A percentile compares a stretch with the other conserved stretches of the same genome.
phyloP scores from a whole-genome alignment of 2,329 filamentous ascomycete species.

The Davidsoniella neocaledoniae region DNA sequence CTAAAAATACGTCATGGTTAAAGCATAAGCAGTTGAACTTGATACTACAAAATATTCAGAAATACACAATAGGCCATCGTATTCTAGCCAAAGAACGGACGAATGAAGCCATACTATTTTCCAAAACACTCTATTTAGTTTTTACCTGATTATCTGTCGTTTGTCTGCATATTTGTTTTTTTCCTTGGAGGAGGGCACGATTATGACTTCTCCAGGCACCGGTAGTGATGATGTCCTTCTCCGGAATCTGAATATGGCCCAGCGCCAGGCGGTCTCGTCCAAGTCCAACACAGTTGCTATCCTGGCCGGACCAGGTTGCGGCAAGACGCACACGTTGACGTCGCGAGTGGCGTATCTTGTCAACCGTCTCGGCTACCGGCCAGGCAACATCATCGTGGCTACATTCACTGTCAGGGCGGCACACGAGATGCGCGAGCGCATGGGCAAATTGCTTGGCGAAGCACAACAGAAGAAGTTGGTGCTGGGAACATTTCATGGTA shows the following conservation, averaged over 20 bases:
- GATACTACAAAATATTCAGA: too few species aligned
- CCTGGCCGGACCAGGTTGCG: slow-evolving; percentile 51
- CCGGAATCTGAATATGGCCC: slow-evolving; percentile 35
- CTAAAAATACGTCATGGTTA: too few species aligned
- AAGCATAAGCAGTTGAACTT: too few species aligned
- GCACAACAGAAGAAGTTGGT: slow-evolving; percentile 60
- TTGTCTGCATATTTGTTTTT: too few species aligned
- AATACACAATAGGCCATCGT: too few species aligned
- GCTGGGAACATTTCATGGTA: slow-evolving; percentile 88
- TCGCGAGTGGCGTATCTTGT: slow-evolving; percentile 84
- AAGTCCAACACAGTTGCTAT: slow-evolving; percentile 42
- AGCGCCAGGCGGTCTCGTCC: slow-evolving; percentile 38
- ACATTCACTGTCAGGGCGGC: slow-evolving; percentile 96
- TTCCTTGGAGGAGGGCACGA: too few species aligned
- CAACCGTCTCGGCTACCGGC: slow-evolving; percentile 50
- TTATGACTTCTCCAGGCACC: neutral
- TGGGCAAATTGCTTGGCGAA: slow-evolving; percentile 64
- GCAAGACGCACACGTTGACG: slow-evolving; percentile 91
- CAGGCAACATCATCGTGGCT: slow-evolving; percentile 81
- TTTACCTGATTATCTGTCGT: too few species aligned
- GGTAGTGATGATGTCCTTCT: slow-evolving; percentile 23
- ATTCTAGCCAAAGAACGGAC: too few species aligned
- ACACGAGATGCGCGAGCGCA: slow-evolving; percentile 79
- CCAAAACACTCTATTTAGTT: too few species aligned
- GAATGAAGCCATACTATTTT: too few species aligned